Conservation (phyloP, 2,329 filamentous ascomycete genomes). For the Neoarthrinium moseri region DNA sequence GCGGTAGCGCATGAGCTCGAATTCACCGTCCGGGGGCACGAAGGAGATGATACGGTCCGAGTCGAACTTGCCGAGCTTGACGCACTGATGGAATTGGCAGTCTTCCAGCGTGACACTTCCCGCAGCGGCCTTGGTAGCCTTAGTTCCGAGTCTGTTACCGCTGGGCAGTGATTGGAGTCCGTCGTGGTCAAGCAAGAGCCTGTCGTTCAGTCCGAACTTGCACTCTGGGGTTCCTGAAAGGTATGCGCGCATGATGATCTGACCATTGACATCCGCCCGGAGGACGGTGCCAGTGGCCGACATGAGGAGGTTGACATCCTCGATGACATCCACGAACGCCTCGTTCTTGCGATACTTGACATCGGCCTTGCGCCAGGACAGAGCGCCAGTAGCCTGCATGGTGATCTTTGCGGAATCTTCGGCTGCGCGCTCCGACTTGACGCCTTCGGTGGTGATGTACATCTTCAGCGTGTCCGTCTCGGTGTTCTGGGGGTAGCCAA, state of each 20-base stretch:
- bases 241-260: conserved; percentile 98
- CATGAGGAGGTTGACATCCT: conserved; percentile 98
- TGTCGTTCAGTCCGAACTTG: conserved; percentile 97
- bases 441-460: conserved; percentile 99
- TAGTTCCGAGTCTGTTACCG: conserved; percentile 76
- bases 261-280: conserved; percentile 91
- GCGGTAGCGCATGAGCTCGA: conserved; percentile 98
- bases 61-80: conserved; percentile 96
- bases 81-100: conserved; percentile 98
- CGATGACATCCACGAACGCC: conserved; percentile 98
- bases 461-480: conserved; percentile 99
- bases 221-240: conserved; percentile 95
- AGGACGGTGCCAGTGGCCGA: conserved; percentile 95
- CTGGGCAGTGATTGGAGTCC: conserved; percentile 64
- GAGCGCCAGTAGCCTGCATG: conserved; percentile 96
- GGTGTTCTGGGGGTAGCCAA: conserved; percentile 98
- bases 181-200: conserved; percentile 82
- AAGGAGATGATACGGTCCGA: conserved; percentile 96
- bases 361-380: conserved; percentile 95
- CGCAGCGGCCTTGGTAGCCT: conserved; percentile 91
- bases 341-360: conserved; percentile 99
- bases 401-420: conserved; percentile 98
- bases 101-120: conserved; percentile 95
- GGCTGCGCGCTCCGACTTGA: conserved; percentile 83
- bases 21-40: conserved; percentile 94